Base-by-base conservation (phyloP, 352 stramenopile genomes). In the Globisporangium splendens region DNA sequence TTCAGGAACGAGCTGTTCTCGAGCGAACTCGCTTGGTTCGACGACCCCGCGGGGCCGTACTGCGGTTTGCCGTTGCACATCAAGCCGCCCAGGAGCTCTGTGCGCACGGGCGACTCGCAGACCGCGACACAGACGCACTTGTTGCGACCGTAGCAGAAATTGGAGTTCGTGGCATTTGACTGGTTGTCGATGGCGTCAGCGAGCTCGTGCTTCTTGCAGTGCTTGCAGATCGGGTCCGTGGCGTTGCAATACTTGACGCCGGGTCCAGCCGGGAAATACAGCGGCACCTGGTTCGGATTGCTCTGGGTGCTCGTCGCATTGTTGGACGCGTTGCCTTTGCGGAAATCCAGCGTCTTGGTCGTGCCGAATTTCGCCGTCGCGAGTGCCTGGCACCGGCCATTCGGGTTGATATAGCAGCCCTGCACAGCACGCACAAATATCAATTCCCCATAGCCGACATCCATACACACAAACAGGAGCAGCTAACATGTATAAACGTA, bases 61-160 rank as follows among this genome's bases (percentile, higher is more conserved):
- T 46, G 35, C 12, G 38, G 50, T 18, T 55, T 46, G 3, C 58
- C 58, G 13, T 63, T 24, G 58, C 74, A 50, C 56, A 69, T 66
- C 72, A 78, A 38, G 47, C 66, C 52, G 22, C 72, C 60, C 43
- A 77, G 66, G 31, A 73, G 67, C 8, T 67, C 63, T 22, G 65
- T 6, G n/a, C 63, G 20, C 1, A 59, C 51, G 12, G 60, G 46
- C 0, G 65, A 69, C 24, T 83, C 73, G 38, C 73, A 83, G 24
- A 79, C 68, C 2, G 73, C 71, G 8, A 83, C 49, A 52, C 73
- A 83, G 7, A 83, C 71, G 44, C 73, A 83, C 22, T 51, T 56
- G 24, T 70, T 70, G 50, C 74, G 38, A 10, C 73, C 73, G 44
- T 54, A 51, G 46, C 73, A 83, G 51, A 69, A 83, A 24, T 59